These are phyloP conservation scores for Boletus rubropictus DNA, from an alignment of 768 basidiomycete species.

Conservation along the genomic window DNA sequence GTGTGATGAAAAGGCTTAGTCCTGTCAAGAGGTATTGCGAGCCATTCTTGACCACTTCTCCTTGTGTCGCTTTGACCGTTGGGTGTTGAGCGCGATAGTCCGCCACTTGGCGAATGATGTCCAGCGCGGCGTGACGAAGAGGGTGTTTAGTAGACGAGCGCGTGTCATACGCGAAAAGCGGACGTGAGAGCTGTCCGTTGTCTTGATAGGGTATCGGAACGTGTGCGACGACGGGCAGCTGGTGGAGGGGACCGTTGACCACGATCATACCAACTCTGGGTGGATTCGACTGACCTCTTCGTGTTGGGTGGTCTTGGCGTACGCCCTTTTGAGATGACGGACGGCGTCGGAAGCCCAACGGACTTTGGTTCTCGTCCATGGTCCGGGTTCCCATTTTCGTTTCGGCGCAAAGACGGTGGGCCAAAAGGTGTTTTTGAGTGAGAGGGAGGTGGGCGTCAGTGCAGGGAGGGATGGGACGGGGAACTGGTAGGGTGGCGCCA, in stretches of 20 bases:
- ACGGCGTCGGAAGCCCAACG: constrained; percentile 77
- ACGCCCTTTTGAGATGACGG: constrained; percentile 43
- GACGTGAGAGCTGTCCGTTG: constrained; percentile 15
- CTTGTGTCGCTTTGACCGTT: neutral
- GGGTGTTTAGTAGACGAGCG: constrained; percentile 66
- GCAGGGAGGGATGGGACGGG: constrained; percentile 65
- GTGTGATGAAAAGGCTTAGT: constrained; percentile 79
- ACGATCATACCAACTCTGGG: neutral
- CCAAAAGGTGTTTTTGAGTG: constrained; percentile 73
- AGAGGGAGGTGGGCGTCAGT: constrained; percentile 57
- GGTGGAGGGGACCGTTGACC: neutral
- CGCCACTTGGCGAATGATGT: constrained; percentile 63
- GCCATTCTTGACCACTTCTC: constrained; percentile 44
- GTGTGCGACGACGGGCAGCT: constrained; percentile 75
- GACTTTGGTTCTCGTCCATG: constrained; percentile 60
- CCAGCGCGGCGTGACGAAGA: constrained; percentile 79
- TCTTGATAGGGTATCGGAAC: constrained; percentile 52
- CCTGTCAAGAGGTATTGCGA: constrained; percentile 85
- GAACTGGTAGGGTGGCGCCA: constrained; percentile 49
- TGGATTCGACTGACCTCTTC: constrained; percentile 51
- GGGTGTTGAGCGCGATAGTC: constrained; percentile 40
- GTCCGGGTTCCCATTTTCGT: constrained; percentile 58
- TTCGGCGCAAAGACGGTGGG: constrained; percentile 73
- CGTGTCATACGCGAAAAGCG: constrained; percentile 64
- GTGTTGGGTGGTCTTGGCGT: constrained; percentile 36